phyloP scores from a whole-genome alignment of 495 filamentous ascomycete species.

The Lophiotrema nucula region DNA sequence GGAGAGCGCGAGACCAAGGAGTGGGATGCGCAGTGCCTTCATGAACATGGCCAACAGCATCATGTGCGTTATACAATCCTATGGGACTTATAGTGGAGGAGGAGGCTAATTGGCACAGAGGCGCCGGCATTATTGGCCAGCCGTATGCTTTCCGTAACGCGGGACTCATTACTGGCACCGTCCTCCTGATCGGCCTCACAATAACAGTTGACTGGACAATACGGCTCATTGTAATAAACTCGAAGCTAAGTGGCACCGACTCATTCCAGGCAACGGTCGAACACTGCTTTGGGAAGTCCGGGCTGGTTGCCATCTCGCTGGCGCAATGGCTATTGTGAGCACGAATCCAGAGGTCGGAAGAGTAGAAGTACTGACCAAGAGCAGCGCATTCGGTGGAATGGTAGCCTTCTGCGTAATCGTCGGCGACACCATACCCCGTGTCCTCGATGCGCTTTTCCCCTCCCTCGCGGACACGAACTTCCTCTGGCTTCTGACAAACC shows the following conservation, averaged over 20 bases:
- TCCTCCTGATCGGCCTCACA: conserved; percentile 76
- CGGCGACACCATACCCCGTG: conserved; percentile 91
- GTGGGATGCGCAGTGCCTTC: conserved; percentile 69
- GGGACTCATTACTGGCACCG: conserved; percentile 73
- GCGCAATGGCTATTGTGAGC: conserved; percentile 90
- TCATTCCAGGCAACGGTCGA: conserved; percentile 95
- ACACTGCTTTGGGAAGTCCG: conserved; percentile 83
- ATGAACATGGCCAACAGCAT: conserved; percentile 99
- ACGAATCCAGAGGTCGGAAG: no score
- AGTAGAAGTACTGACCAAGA: neutral
- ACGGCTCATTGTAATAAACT: conserved; percentile 90
- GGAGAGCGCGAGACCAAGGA: conserved; percentile 62
- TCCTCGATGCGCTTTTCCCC: conserved; percentile 79
- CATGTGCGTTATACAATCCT: conserved; percentile 51
- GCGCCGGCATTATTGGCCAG: conserved; percentile 94
- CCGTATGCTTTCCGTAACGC: conserved; percentile 93
- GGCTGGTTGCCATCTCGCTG: conserved; percentile 82
- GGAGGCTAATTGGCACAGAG: conserved; percentile 40
- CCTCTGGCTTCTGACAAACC: conserved; percentile 75
- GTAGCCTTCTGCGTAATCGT: conserved; percentile 97
- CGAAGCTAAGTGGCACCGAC: conserved; percentile 85
- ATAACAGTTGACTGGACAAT: conserved; percentile 95
- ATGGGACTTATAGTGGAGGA: neutral
- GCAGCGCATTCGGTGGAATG: conserved; percentile 92
- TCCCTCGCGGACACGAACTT: conserved; percentile 68